Evolutionary conservation across 108 stramenopile species (phyloP).

Genomic region (Schizochytrium sp.): DNA sequence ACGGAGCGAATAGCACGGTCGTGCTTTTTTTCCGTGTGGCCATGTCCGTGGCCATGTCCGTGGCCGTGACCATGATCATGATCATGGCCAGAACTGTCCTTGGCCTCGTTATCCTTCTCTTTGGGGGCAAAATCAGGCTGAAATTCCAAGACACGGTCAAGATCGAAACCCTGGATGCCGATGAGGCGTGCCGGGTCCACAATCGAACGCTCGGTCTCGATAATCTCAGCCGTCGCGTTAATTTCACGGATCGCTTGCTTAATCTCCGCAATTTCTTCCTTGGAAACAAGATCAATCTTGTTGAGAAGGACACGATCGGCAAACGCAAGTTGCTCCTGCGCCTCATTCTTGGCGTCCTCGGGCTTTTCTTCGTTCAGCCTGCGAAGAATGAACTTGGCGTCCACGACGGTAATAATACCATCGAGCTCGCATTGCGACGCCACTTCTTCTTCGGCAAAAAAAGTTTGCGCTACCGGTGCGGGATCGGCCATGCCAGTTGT

Average conservation of each 20-base stretch:
- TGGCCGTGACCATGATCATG: background rate
- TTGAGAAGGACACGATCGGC: constrained; percentile 52
- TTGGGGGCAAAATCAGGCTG: constrained; percentile 66
- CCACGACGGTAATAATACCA: constrained; percentile 81
- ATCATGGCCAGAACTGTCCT: background rate
- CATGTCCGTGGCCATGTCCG: background rate
- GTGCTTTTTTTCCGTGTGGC: constrained; percentile 37
- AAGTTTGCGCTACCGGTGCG: constrained; percentile 82
- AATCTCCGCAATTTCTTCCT: constrained; percentile 25
- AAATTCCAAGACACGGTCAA: constrained; percentile 69
- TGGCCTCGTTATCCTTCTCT: background rate
- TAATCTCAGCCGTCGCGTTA: constrained; percentile 75
- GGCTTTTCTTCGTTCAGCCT: constrained; percentile 62
- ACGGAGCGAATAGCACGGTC: constrained; percentile 60
- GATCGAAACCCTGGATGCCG: constrained; percentile 66
- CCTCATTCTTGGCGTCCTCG: constrained; percentile 67
- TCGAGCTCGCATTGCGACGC: constrained; percentile 65
- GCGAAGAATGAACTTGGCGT: constrained; percentile 67
- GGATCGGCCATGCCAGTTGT: constrained; percentile 95
- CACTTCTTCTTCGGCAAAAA: constrained; percentile 83
- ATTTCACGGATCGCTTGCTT: constrained; percentile 48
- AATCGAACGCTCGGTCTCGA: constrained; percentile 56
- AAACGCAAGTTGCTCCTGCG: constrained; percentile 84
- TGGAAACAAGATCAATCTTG: constrained; percentile 45
- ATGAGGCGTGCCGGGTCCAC: constrained; percentile 75